phyloP scores from a whole-genome alignment of 2,329 filamentous ascomycete genomes.

The Paecilomyces formosus region DNA sequence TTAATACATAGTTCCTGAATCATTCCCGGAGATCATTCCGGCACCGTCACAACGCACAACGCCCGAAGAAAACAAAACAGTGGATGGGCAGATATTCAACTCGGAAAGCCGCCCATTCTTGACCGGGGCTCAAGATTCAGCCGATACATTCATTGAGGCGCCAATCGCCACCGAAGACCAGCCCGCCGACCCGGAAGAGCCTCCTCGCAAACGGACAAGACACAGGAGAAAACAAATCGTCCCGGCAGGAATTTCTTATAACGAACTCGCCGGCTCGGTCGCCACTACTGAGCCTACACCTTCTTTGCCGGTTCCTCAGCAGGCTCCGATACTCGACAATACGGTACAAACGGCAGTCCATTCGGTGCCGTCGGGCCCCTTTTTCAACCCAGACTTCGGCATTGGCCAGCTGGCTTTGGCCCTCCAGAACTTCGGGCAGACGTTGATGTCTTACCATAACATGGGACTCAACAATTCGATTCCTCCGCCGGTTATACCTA shows the following conservation, averaged over 20 bases:
- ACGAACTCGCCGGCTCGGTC: background rate
- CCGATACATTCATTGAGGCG: background rate
- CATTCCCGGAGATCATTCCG: too few species aligned
- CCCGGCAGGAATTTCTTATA: conserved; percentile 1
- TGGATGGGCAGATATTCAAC: too few species aligned
- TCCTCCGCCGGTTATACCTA: background rate
- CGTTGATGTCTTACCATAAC: background rate
- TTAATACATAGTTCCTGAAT: too few species aligned
- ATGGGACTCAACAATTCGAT: background rate
- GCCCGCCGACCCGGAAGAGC: background rate
- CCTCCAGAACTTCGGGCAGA: background rate
- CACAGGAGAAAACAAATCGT: conserved; percentile 1
- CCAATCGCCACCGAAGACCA: background rate
- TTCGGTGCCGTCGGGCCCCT: background rate
- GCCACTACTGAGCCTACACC: background rate
- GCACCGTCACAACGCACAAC: too few species aligned
- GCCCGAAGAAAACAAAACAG: too few species aligned
- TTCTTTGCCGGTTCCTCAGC: background rate
- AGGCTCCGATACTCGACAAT: background rate
- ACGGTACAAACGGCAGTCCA: background rate
- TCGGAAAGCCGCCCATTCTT: background rate
- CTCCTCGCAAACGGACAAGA: conserved; percentile 1
- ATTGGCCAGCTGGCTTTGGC: background rate
- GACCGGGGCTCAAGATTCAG: background rate
- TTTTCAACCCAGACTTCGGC: background rate